Conservation (phyloP, 1,284 basidiomycete species). For the Cryptococcus sp. region DNA sequence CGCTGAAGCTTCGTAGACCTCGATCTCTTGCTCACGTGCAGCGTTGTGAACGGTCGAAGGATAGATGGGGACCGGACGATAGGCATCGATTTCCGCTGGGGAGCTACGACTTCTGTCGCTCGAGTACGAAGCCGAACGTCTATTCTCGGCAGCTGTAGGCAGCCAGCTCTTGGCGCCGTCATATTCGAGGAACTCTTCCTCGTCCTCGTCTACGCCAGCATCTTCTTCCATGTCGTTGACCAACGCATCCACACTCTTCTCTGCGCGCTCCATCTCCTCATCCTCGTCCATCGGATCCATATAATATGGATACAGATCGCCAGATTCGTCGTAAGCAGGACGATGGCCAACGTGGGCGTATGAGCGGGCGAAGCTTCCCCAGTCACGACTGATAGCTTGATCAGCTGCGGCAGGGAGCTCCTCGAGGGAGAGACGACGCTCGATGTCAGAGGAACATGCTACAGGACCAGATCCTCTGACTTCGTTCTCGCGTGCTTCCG, state of each 20-base stretch:
- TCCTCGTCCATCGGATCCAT: slow-evolving; percentile 11
- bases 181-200: slow-evolving; percentile 39
- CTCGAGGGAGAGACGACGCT: slow-evolving; percentile 11
- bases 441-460: not conserved
- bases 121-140: slow-evolving; percentile 27
- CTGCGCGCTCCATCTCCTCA: slow-evolving; percentile 22
- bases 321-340: not conserved
- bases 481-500: slow-evolving; percentile 28
- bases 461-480: slow-evolving; percentile 12
- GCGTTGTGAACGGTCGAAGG: not conserved
- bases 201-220: slow-evolving; percentile 22
- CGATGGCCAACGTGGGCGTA: slow-evolving; percentile 14
- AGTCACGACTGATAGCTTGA: slow-evolving; percentile 27
- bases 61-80: not conserved
- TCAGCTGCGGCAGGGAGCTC: slow-evolving; percentile 26
- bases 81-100: not conserved
- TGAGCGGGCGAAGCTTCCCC: slow-evolving; percentile 22
- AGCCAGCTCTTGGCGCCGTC: slow-evolving; percentile 37
- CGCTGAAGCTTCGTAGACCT: not conserved
- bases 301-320: not conserved
- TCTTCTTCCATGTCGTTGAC: slow-evolving; percentile 25
- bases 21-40: not conserved
- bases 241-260: slow-evolving; percentile 22
- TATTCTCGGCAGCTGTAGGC: slow-evolving; percentile 24
- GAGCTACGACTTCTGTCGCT: slow-evolving; percentile 14